Base-by-base conservation (phyloP, 2,329 filamentous ascomycete genomes). In the Metarhizium anisopliae region DNA sequence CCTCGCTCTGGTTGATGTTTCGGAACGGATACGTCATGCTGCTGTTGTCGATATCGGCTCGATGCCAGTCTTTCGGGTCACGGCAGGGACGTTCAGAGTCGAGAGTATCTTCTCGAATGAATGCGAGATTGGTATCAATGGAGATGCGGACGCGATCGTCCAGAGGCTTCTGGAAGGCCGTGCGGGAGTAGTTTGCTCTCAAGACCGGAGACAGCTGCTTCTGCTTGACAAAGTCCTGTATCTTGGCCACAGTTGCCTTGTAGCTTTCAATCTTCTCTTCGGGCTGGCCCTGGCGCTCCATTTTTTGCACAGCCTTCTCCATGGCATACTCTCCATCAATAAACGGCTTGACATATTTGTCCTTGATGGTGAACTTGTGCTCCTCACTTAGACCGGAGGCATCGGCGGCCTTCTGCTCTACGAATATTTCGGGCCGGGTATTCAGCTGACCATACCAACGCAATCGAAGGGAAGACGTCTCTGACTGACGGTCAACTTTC, bases 151-250 rank as follows among this genome's bases (percentile, higher is more conserved):
- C 86, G 20, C 89, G 87, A 69, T 95, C 85, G 68, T 99, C 92
- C 14, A 89, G 84, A 6, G 94, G 94, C 62, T 96, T 96, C 72
- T 99, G 94, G 76, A 97, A 99, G 1, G 94, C 94, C 1, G 91
- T 95, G 59, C 94, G 88, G 43, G 86, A 89, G 70, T 97, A 97
- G 72, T 95, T 96, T 59, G 94, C 94, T 52, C 94, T 85, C 54
- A 99, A 72, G 36, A 96, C 81, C 5, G 94, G 94, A 67, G 93
- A 84, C 16, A 99, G 77, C 55, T 88, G 81, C 65, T 89, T 83
- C 51, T 88, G 80, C 65, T 83, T 82, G 68, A 96, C 84, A 64
- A 95, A 93, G 1, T 78, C 76, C 68, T 96, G 90, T 45, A 97
- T 89, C 58, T 86, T 83, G 50, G 84, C 77, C 16, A 93, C 87